These are phyloP conservation scores for Synchytrium microbalum DNA, from an alignment of 371 early-diverging fungal species.

Conservation along the genomic window DNA sequence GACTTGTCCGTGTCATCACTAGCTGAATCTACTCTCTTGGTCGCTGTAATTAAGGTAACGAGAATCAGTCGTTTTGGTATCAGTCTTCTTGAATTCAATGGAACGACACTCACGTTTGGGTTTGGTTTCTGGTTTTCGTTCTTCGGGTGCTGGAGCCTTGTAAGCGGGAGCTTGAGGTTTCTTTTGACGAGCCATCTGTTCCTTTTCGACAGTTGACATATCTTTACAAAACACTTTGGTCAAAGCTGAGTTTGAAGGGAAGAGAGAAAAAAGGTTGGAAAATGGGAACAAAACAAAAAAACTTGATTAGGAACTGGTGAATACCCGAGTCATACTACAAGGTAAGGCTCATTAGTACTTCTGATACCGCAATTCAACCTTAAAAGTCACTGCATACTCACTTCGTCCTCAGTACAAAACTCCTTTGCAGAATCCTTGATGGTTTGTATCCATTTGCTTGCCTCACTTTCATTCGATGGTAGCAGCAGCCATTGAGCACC, in stretches of 20 bases:
- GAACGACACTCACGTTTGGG: neutral
- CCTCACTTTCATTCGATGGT: slow-evolving; percentile 26
- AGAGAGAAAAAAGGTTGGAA: too few species aligned
- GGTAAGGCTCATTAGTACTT: too few species aligned
- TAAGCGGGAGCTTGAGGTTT: neutral
- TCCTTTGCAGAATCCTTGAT: slow-evolving; percentile 24
- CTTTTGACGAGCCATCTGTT: neutral
- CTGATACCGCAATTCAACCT: too few species aligned
- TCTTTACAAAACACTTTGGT: neutral
- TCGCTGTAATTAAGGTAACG: neutral
- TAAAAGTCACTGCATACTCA: too few species aligned
- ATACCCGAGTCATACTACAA: too few species aligned
- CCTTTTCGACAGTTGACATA: neutral
- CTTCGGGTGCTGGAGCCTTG: neutral
- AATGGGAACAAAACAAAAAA: too few species aligned
- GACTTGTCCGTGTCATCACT: neutral
- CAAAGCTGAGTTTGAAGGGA: too few species aligned
- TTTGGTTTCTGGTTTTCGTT: neutral
- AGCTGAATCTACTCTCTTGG: neutral
- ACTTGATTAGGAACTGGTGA: neutral
- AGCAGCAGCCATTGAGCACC: slow-evolving; percentile 20
- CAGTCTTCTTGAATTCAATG: too few species aligned
- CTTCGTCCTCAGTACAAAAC: slow-evolving; percentile 16
- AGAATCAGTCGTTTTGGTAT: too few species aligned
- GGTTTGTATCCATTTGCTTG: slow-evolving; percentile 29